Evolutionary conservation across 2,329 filamentous ascomycete species (phyloP).

Genomic region (Camillea tinctor): DNA sequence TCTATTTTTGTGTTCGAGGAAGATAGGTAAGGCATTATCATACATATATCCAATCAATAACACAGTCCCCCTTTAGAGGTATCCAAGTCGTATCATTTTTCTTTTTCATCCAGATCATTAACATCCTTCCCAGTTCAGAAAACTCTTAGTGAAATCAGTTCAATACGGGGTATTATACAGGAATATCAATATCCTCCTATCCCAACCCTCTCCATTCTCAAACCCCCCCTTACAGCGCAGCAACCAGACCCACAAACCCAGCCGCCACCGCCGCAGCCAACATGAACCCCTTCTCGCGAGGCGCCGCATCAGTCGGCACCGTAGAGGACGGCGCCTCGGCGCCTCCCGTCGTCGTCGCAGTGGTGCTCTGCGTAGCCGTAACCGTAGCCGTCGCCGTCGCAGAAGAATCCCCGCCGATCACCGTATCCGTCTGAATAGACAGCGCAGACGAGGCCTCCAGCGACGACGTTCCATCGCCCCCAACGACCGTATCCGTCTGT

Average conservation of each 20-base stretch:
- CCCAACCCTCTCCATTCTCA: background rate
- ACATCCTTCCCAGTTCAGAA: too few species aligned
- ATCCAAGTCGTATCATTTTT: too few species aligned
- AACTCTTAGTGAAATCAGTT: background rate
- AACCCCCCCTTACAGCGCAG: slow-evolving; percentile 10
- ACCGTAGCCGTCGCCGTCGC: background rate
- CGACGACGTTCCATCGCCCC: background rate
- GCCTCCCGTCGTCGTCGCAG: background rate
- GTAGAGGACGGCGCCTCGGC: background rate
- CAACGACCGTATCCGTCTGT: background rate
- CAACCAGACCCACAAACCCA: slow-evolving; percentile 15
- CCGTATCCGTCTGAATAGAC: background rate
- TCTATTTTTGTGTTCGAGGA: too few species aligned
- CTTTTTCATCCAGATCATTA: too few species aligned
- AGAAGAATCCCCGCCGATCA: background rate
- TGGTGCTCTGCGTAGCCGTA: background rate
- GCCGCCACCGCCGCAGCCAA: slow-evolving; percentile 17
- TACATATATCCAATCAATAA: too few species aligned
- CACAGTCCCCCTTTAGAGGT: too few species aligned
- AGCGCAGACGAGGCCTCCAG: background rate
- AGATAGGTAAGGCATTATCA: too few species aligned
- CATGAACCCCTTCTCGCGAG: slow-evolving; percentile 15
- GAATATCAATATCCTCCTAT: background rate
- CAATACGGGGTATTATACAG: too few species aligned
- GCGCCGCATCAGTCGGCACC: background rate